Evolutionary conservation across 371 early-diverging fungal genomes (phyloP).

Genomic region (Dichotomocladium elegans): DNA sequence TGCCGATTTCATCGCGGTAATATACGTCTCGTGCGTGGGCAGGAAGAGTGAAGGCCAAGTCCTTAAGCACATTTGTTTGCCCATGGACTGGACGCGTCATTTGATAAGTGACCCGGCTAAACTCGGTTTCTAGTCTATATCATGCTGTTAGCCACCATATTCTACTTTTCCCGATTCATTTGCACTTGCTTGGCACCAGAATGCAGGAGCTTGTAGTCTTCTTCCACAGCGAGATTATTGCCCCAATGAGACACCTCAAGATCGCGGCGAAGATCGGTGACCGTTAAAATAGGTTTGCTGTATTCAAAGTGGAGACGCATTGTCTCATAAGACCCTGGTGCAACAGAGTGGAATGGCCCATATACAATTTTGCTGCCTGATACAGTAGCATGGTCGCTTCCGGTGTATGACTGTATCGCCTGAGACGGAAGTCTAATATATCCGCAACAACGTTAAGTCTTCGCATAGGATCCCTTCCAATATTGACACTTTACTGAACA

Average conservation of each 20-base stretch:
- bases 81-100: conserved; percentile 39
- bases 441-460: no score
- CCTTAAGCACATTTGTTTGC: conserved; percentile 59
- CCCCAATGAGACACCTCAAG: conserved; percentile 88
- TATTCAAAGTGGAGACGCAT: conserved; percentile 62
- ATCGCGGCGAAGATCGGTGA: conserved; percentile 62
- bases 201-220: conserved; percentile 78
- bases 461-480: background rate
- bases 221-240: conserved; percentile 77
- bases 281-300: conserved; percentile 61
- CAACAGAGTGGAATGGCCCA: conserved; percentile 67
- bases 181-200: conserved; percentile 73
- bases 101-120: conserved; percentile 71
- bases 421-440: conserved; percentile 27
- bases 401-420: conserved; percentile 41
- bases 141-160: background rate
- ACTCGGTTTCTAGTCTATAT: conserved; percentile 67
- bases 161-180: background rate
- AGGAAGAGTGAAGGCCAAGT: conserved; percentile 60
- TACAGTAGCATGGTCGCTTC: conserved; percentile 20
- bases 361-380: conserved; percentile 62
- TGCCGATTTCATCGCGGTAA: conserved; percentile 93
- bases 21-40: conserved; percentile 70
- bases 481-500: conserved; percentile 53
- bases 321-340: conserved; percentile 46